phyloP scores from a whole-genome alignment of 441 rosid species.

The Populus hybrid region DNA sequence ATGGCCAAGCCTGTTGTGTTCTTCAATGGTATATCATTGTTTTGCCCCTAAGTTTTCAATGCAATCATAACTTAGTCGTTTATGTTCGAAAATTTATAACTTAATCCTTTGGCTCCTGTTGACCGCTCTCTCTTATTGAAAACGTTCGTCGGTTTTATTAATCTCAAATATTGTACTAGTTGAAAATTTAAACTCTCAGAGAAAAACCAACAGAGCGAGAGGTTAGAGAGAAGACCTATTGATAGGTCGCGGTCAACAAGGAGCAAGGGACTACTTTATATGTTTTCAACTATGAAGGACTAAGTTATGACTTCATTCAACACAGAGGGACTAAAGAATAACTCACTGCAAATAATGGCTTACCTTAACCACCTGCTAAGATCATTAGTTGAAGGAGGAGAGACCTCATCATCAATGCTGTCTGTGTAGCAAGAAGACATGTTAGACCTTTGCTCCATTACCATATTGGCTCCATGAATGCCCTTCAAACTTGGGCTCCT shows the following conservation, averaged over 20 bases:
- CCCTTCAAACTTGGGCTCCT: conserved; percentile 79
- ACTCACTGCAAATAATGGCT: not conserved
- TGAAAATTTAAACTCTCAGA: not conserved
- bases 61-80: not conserved
- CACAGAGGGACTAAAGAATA: not conserved
- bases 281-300: not conserved
- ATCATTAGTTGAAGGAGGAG: conserved; percentile 61
- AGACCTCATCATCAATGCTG: conserved; percentile 46
- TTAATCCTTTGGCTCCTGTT: not conserved
- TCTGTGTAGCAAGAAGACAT: conserved; percentile 59
- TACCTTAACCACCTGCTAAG: conserved; percentile 65
- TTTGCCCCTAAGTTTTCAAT: not conserved
- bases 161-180: not conserved
- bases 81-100: not conserved
- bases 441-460: conserved; percentile 53
- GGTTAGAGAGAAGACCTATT: too few species aligned
- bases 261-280: not conserved
- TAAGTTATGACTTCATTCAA: not conserved
- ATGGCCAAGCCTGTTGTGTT: not conserved
- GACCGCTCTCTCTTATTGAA: not conserved
- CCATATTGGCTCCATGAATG: conserved; percentile 41
- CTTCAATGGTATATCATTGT: not conserved
- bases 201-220: not conserved
- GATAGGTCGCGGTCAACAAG: not conserved
- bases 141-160: not conserved